These are phyloP conservation scores for Monosporascus cannonballus DNA, from an alignment of 2,329 filamentous ascomycete species.

Conservation along the genomic window DNA sequence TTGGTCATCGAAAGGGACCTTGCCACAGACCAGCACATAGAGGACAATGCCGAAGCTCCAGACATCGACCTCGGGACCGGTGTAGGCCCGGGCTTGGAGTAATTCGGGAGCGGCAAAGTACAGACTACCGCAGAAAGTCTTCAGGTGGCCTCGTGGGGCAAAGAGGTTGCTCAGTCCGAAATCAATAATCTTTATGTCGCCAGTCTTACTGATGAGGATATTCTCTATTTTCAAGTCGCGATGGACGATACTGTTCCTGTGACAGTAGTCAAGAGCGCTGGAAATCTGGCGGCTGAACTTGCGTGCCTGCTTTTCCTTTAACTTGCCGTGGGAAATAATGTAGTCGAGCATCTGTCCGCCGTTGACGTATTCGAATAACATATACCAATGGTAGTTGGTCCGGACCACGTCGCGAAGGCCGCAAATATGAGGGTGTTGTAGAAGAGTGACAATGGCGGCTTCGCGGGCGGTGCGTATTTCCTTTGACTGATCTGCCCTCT, in stretches of 20 bases:
- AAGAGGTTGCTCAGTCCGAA: conserved; percentile 97
- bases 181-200: conserved; percentile 99
- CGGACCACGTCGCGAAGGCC: conserved; percentile 91
- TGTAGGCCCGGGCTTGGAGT: conserved; percentile 88
- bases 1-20: conserved; percentile 97
- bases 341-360: conserved; percentile 99
- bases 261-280: conserved; percentile 93
- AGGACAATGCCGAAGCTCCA: conserved; percentile 99
- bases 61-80: conserved; percentile 91
- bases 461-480: conserved; percentile 93
- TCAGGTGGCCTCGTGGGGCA: conserved; percentile 74
- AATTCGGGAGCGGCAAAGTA: conserved; percentile 97
- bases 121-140: conserved; percentile 95
- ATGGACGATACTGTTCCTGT: conserved; percentile 96
- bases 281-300: conserved; percentile 98
- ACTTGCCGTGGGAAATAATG: conserved; percentile 94
- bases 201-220: conserved; percentile 97
- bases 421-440: conserved; percentile 94
- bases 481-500: conserved; percentile 91
- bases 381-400: conserved; percentile 99
- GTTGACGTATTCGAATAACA: conserved; percentile 99
- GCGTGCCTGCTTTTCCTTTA: conserved; percentile 97
- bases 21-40: conserved; percentile 94
- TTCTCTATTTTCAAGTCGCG: conserved; percentile 98
- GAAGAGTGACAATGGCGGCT: conserved; percentile 89